Evolutionary conservation across 2,329 filamentous ascomycete genomes (phyloP), one percentile per base, ranked within the genome.

Genomic region (Monilinia aucupariae): DNA sequence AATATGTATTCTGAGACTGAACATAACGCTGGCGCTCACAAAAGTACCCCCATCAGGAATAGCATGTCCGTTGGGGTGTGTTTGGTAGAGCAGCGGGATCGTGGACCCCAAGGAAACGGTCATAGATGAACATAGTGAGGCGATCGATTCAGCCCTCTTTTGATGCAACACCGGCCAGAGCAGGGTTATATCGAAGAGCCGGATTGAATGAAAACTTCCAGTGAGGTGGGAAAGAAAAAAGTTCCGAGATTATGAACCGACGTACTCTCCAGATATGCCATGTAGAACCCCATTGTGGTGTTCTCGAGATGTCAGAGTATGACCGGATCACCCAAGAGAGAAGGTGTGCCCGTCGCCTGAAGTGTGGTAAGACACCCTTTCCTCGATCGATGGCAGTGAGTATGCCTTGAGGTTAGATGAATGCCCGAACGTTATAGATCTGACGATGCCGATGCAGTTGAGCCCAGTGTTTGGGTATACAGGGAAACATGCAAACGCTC

Each of bases 221-320:
- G 54, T 45, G 59, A 43, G 53, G 61, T 65, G 56, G 65, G 48
- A 27, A 62, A 52, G 52, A 66, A 64, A 62, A 49, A 56, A 43
- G 64, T 61, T 66, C 61, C 66, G 63, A 63, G 67, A 63, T 52
- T 67, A 59, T 68, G 62, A 63, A 68, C 68, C 64, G 53, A 74
- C 72, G 67, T 74, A 74, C 72, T 73, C 69, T 73, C 72, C 64
- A 74, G 63, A 71, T 74, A 74, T 71, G 71, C 71, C 81, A 87
- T 87, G 73, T 87, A 87, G 73, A 86, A 87, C 68, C 85, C 80
- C 84, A 87, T 87, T 67, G 70, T 81, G 59, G 45, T 64, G 55
- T 66, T 60, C 49, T 68, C 61, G n/a, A 55, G 37, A 58, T 62
- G 66, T 62, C 56, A 61, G 59, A 62, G 58, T 65, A 52, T 65